These are phyloP conservation scores for Wickerhamomyces bisporus DNA, from an alignment of 805 yeast species.

Conservation along the genomic window DNA sequence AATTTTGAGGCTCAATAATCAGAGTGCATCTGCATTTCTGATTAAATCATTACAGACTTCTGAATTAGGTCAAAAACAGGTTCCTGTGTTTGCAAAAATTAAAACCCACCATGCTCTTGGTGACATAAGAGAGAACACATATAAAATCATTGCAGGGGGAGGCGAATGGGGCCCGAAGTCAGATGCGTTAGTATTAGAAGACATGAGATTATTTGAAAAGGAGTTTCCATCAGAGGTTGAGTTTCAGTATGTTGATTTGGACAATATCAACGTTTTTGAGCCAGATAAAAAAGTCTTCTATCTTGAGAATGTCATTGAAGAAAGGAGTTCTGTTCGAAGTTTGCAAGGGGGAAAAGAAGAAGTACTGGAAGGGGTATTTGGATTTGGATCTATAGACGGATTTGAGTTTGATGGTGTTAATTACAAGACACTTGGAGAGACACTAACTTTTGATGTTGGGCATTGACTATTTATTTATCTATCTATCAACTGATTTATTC, in stretches of 20 bases:
- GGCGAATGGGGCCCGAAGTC: slow-evolving; percentile 11
- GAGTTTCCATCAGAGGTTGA: neutral
- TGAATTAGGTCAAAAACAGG: neutral
- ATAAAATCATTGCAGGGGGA: slow-evolving; percentile 10
- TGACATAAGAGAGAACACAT: neutral
- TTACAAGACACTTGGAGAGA: neutral
- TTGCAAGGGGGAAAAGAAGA: neutral
- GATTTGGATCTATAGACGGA: neutral
- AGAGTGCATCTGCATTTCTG: slow-evolving; percentile 5
- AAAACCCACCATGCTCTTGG: neutral
- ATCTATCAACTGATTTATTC: too few relatives aligned
- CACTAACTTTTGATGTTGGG: neutral
- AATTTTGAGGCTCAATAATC: slow-evolving; percentile 1
- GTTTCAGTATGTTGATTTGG: neutral
- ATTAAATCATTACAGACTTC: slow-evolving; percentile 2
- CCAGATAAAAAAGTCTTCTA: neutral
- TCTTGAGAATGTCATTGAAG: neutral
- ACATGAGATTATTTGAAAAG: neutral
- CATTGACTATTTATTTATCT: too few relatives aligned
- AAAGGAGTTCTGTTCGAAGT: neutral
- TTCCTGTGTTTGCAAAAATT: slow-evolving; percentile 3
- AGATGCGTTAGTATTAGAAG: slow-evolving; percentile 3
- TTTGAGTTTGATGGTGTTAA: neutral
- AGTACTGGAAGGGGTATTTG: neutral
- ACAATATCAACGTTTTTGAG: neutral